Evolutionary conservation across 306 rosid species (phyloP).

Genomic region (Cotoneaster glaucophyllus): DNA sequence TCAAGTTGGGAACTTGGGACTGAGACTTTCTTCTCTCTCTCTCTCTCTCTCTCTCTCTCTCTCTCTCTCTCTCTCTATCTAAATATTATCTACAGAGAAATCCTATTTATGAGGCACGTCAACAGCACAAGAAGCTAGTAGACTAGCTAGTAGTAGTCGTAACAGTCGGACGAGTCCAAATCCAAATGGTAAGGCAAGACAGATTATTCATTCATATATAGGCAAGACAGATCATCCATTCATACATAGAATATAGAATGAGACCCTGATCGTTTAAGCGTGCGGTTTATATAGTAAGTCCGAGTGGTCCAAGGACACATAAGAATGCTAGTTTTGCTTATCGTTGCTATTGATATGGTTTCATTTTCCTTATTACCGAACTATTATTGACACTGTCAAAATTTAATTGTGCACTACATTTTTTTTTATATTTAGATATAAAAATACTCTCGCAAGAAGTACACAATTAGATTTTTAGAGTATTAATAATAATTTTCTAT

Average conservation of each 20-base stretch:
- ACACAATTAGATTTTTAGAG: no score
- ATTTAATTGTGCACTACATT: no score
- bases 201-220: not conserved
- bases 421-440: no score
- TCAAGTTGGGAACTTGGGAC: no score
- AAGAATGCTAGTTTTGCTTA: not conserved
- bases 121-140: not conserved
- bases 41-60: not conserved
- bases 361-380: no score
- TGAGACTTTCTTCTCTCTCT: no score
- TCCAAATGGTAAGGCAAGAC: no score
- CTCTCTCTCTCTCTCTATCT: not conserved
- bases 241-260: not conserved
- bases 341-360: not conserved
- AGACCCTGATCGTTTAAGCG: not conserved
- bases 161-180: no score
- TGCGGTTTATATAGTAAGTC: not conserved
- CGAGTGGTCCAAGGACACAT: not conserved
- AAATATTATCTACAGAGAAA: not conserved
- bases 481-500: no score
- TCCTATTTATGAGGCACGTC: not conserved
- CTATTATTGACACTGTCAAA: no score
- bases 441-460: no score
- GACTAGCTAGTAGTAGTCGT: no score
- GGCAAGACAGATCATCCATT: not conserved